These are phyloP conservation scores for Xylaria sp. DNA, from an alignment of 2,329 filamentous ascomycete species.

Conservation along the genomic window DNA sequence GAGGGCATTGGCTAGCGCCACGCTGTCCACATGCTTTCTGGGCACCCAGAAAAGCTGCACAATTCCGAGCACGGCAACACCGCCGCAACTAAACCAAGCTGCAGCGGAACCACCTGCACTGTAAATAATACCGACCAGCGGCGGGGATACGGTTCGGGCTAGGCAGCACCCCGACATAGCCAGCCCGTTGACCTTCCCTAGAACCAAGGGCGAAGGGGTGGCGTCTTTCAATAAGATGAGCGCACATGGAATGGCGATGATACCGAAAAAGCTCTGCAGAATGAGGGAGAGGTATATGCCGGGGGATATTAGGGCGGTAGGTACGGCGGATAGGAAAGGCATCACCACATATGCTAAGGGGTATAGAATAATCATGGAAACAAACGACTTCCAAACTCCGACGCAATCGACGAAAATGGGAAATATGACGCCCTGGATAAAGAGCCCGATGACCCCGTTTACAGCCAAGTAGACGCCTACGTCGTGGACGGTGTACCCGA, in stretches of 20 bases:
- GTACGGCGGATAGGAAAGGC: conserved; percentile 66
- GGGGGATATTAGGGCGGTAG: conserved; percentile 54
- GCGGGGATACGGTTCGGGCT: conserved; percentile 70
- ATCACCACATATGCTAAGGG: conserved; percentile 70
- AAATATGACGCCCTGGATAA: conserved; percentile 74
- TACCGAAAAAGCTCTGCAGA: conserved; percentile 68
- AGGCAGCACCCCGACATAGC: conserved; percentile 73
- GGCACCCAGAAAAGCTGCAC: conserved; percentile 39
- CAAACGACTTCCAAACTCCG: conserved; percentile 69
- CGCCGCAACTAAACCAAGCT: conserved; percentile 45
- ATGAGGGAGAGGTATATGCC: conserved; percentile 69
- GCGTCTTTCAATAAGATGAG: conserved; percentile 76
- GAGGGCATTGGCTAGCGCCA: conserved; percentile 21
- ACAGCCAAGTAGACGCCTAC: conserved; percentile 70
- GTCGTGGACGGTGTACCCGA: conserved; percentile 66
- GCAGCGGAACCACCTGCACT: conserved; percentile 55
- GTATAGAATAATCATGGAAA: conserved; percentile 66
- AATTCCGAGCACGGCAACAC: conserved; percentile 33
- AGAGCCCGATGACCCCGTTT: conserved; percentile 71
- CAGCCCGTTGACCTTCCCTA: conserved; percentile 73
- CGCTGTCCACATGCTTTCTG: conserved; percentile 29
- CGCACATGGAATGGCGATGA: conserved; percentile 68
- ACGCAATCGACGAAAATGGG: conserved; percentile 64
- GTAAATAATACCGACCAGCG: conserved; percentile 69
- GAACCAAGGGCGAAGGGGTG: conserved; percentile 60